Evolutionary conservation across 495 filamentous ascomycete species (phyloP).

Genomic region (Barbatosphaeria neglecta): DNA sequence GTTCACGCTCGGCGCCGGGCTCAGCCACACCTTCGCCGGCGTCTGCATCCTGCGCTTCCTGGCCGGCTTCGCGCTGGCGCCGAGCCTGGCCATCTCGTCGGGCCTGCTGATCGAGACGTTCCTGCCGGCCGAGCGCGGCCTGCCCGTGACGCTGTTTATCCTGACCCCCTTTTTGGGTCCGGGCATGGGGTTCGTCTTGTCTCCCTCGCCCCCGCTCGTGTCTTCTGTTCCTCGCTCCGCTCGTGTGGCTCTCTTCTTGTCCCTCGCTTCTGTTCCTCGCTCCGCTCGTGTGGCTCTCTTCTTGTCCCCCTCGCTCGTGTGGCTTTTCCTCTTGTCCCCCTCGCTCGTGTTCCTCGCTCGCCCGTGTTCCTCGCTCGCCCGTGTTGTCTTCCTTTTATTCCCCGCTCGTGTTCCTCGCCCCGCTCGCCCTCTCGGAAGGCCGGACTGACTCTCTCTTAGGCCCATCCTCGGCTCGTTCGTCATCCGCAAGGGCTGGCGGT

Average conservation of each 20-base stretch:
- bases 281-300: too few relatives aligned
- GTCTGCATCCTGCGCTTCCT: conserved; percentile 50
- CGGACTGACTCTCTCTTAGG: conserved; percentile 10
- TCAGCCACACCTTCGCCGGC: conserved; percentile 42
- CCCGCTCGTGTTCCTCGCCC: too few relatives aligned
- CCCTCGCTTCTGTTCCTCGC: too few relatives aligned
- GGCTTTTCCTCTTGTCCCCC: neutral
- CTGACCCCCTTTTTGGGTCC: conserved; percentile 48
- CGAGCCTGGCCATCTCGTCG: conserved; percentile 41
- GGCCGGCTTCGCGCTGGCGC: conserved; percentile 45
- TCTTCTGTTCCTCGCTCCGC: neutral
- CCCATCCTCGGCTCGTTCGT: conserved; percentile 56
- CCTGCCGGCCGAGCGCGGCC: conserved; percentile 27
- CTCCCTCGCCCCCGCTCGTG: too few relatives aligned
- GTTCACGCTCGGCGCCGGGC: conserved; percentile 51
- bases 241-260: neutral
- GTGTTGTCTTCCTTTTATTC: too few relatives aligned
- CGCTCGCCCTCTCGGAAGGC: neutral
- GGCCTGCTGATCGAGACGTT: conserved; percentile 46
- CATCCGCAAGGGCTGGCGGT: conserved; percentile 47
- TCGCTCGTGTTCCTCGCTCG: conserved; percentile 51
- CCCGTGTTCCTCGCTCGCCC: conserved; percentile 45
- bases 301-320: neutral
- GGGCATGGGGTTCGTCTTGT: conserved; percentile 27
- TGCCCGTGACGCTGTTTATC: conserved; percentile 37